These are phyloP conservation scores for Aphanocladium album DNA, from an alignment of 2,329 filamentous ascomycete species.

Conservation along the genomic window DNA sequence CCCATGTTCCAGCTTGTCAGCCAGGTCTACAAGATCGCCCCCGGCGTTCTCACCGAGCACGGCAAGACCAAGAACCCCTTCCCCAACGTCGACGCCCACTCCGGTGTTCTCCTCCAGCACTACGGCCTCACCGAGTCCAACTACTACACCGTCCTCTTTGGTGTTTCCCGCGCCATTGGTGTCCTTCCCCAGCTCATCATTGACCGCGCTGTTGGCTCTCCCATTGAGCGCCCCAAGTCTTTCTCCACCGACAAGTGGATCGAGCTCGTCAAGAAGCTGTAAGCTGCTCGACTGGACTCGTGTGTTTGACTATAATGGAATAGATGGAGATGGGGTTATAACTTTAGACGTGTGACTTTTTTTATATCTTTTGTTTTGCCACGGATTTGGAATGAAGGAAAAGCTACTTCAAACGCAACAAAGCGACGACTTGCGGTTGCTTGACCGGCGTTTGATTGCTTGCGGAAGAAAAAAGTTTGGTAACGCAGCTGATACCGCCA, in stretches of 20 bases:
- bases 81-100: conserved; percentile 99
- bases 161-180: conserved; percentile 96
- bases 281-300: conserved; percentile 36
- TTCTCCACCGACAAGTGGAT: conserved; percentile 97
- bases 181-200: conserved; percentile 99
- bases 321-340: conserved; percentile 10
- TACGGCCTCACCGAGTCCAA: conserved; percentile 97
- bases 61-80: conserved; percentile 99
- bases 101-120: conserved; percentile 98
- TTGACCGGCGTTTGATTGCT: conserved; percentile 12
- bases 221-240: conserved; percentile 97
- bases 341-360: conserved; percentile 6
- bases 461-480: not conserved
- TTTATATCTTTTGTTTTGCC: conserved; percentile 10
- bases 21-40: conserved; percentile 99
- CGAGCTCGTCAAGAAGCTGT: conserved; percentile 90
- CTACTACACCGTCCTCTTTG: conserved; percentile 99
- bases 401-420: conserved; percentile 5
- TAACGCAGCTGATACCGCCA: conserved; percentile 1
- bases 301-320: conserved; percentile 1
- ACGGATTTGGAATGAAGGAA: conserved; percentile 9
- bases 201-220: conserved; percentile 92
- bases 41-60: conserved; percentile 95
- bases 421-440: conserved; percentile 8
- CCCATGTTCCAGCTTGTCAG: conserved; percentile 99